These are phyloP conservation scores for Didymella arachidicola DNA, from an alignment of 2,329 filamentous ascomycete species.

Conservation along the genomic window DNA sequence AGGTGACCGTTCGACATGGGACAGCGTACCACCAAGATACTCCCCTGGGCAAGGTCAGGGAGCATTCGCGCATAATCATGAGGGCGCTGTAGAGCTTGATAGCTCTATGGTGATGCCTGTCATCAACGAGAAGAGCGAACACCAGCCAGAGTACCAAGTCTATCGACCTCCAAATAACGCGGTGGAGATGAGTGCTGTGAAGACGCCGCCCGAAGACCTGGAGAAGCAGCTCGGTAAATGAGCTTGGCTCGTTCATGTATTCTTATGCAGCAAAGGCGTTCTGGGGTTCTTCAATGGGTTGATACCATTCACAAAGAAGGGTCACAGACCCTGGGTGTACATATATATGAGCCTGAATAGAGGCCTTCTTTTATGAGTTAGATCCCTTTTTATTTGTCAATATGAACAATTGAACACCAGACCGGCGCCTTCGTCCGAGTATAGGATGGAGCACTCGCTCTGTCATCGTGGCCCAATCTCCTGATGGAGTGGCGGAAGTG, in stretches of 20 bases:
- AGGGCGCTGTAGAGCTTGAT: slow-evolving; percentile 26
- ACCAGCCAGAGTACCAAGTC: slow-evolving; percentile 32
- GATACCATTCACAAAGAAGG: slow-evolving; percentile 13
- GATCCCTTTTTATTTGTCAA: slow-evolving; percentile 4
- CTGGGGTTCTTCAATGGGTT: background rate
- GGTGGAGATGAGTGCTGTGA: slow-evolving; percentile 29
- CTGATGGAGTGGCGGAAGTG: too few species aligned
- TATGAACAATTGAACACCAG: background rate
- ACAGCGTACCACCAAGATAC: slow-evolving; percentile 42
- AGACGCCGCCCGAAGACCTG: slow-evolving; percentile 34
- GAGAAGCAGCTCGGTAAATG: slow-evolving; percentile 29
- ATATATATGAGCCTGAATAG: slow-evolving; percentile 1
- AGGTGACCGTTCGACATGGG: slow-evolving; percentile 34
- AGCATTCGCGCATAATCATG: slow-evolving; percentile 20
- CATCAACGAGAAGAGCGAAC: slow-evolving; percentile 24
- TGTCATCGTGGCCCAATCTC: too few species aligned
- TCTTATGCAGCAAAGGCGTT: slow-evolving; percentile 14
- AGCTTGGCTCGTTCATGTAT: background rate
- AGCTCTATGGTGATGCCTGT: slow-evolving; percentile 29
- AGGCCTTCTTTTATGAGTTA: slow-evolving; percentile 9
- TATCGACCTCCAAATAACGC: slow-evolving; percentile 35
- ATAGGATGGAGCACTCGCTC: too few species aligned
- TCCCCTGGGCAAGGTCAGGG: slow-evolving; percentile 31
- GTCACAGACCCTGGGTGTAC: slow-evolving; percentile 1
- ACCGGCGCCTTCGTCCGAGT: background rate